These are phyloP conservation scores for Ocimum tenuiflorum DNA, from an alignment of 257 asterid species.

Conservation along the genomic window DNA sequence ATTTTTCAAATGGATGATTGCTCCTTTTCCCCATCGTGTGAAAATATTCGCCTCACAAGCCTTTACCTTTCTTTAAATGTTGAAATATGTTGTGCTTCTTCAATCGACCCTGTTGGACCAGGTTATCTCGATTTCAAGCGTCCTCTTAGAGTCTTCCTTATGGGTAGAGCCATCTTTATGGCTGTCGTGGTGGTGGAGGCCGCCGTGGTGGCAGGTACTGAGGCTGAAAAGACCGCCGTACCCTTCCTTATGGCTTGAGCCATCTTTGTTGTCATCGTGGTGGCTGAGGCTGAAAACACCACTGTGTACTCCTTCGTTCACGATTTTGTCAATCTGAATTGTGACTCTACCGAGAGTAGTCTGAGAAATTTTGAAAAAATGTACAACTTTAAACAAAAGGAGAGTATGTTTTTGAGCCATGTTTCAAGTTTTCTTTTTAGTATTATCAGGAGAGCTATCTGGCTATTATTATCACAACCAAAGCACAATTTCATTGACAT, in stretches of 20 bases:
- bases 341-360: conserved; percentile 61
- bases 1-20: neutral
- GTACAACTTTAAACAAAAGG: neutral
- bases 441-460: neutral
- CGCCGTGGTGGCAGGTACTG: conserved; percentile 1
- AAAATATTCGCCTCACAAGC: conserved; percentile 2
- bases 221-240: conserved; percentile 56
- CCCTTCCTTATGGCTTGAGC: conserved; percentile 39
- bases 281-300: conserved; percentile 56
- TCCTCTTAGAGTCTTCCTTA: conserved; percentile 51
- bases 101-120: conserved; percentile 52
- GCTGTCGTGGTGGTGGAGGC: conserved; percentile 9
- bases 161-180: conserved; percentile 12
- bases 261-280: conserved; percentile 7
- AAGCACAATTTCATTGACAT: neutral
- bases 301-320: conserved; percentile 63
- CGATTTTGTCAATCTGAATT: conserved; percentile 69
- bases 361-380: conserved; percentile 33
- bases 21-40: neutral
- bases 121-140: conserved; percentile 61
- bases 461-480: neutral
- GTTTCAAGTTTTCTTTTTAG: neutral
- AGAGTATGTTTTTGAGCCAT: neutral
- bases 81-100: conserved; percentile 8
- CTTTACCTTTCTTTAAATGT: neutral